These are phyloP conservation scores for Kwoniella sp. DNA, from an alignment of 768 basidiomycete species.

Conservation along the genomic window DNA sequence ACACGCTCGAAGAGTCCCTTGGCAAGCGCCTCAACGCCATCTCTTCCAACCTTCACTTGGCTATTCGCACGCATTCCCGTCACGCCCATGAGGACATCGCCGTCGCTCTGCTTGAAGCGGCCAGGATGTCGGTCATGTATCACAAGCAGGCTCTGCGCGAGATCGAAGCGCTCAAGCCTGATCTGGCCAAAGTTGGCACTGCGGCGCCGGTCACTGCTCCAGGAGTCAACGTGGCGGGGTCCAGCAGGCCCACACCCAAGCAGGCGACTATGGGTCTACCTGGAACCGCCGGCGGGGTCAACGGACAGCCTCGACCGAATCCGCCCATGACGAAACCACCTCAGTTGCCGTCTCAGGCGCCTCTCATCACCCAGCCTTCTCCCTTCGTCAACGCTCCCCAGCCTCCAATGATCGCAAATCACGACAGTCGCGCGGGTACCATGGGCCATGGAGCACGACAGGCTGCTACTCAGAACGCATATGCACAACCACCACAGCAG, in stretches of 20 bases:
- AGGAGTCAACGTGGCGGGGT: background rate
- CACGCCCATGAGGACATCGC: conserved; percentile 88
- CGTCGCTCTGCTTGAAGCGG: conserved; percentile 84
- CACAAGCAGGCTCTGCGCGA: conserved; percentile 84
- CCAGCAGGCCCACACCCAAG: conserved; percentile 5
- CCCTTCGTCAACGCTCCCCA: background rate
- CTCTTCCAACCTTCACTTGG: conserved; percentile 83
- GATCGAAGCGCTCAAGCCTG: conserved; percentile 73
- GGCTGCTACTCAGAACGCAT: background rate
- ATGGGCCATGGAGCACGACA: conserved; percentile 1
- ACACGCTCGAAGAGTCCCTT: conserved; percentile 79
- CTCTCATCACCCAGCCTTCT: background rate
- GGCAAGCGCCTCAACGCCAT: conserved; percentile 85
- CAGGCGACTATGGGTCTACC: background rate
- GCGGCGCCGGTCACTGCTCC: conserved; percentile 1
- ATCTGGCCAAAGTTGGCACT: conserved; percentile 56
- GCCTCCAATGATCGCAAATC: background rate
- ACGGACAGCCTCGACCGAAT: background rate
- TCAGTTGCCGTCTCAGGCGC: background rate
- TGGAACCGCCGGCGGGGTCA: background rate
- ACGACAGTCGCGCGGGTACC: background rate
- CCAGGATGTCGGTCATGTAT: conserved; percentile 83
- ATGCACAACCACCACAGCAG: background rate
- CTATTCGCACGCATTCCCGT: conserved; percentile 76
- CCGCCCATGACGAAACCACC: conserved; percentile 2